Evolutionary conservation across 2,329 filamentous ascomycete genomes (phyloP), one percentile per base, ranked within the genome.

Genomic region (Ceratocystis huliohia): DNA sequence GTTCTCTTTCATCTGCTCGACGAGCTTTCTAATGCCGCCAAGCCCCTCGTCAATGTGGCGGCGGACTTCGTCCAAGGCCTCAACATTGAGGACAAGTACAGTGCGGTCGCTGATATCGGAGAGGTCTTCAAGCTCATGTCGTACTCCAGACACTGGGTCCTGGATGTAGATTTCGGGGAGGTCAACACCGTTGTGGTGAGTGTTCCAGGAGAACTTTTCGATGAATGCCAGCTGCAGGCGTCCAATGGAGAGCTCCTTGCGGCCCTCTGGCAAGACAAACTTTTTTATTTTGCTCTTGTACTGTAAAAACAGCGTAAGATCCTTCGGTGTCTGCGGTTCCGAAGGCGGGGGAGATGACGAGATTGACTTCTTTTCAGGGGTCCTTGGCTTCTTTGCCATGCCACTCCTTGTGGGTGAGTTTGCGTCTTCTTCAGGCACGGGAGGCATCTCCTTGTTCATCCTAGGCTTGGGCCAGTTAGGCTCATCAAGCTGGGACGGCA

Each of bases 191-290:
- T 96, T 95, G 68, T 91, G 88, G 71, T 97, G 92, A 0, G 93
- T 96, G 72, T 96, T 97, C 92, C 95, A 99, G 0, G 93, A 94
- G 73, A 99, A 99, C 74, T 96, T 99, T 71, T 99, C 94, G 71
- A 99, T 99, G 72, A 99, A 99, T 0, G 94, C 93, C 33, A 99
- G 82, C 74, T 99, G 93, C 67, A 99, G 76, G 28, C 92, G 84
- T 0, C 91, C 91, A 68, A 96, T 87, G 2, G 90, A 93, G 10
- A 99, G 80, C 69, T 93, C 91, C 41, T 87, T 86, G 70, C 87
- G 87, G 1, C 93, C 93, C 74, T 95, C 91, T 0, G 89, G 79
- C 44, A 97, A 82, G 17, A 96, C 85, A 73, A 95, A 95, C 74
- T 97, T 97, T 77, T 96, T 97, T 71, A 97, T 92, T 74, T 94